Conservation (phyloP, 352 stramenopile species). For the Phytophthora pluvialis region DNA sequence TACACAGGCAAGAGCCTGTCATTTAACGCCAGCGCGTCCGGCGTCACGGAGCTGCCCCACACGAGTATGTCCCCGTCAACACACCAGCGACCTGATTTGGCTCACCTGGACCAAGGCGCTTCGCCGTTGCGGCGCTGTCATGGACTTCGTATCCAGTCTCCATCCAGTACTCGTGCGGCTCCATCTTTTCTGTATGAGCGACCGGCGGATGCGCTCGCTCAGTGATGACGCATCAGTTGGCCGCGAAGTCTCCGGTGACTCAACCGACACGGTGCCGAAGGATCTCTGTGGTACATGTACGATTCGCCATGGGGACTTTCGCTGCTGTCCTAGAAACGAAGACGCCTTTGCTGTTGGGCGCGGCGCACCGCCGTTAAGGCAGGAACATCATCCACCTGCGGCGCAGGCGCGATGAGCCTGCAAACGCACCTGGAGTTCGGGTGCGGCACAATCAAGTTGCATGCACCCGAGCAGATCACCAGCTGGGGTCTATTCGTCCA, state of each 20-base stretch:
- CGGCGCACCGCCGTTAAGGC: not conserved
- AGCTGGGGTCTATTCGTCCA: conserved; percentile 22
- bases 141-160: too few relatives aligned
- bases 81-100: too few relatives aligned
- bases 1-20: not conserved
- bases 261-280: not conserved
- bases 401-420: too few relatives aligned
- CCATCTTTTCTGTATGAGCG: not conserved
- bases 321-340: not conserved
- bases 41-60: conserved; percentile 1
- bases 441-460: not conserved
- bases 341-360: not conserved
- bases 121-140: too few relatives aligned
- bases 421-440: too few relatives aligned
- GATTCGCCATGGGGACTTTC: conserved; percentile 1
- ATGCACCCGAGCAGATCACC: not conserved
- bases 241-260: not conserved
- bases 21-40: conserved; percentile 1
- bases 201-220: not conserved
- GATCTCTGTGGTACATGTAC: not conserved
- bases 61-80: too few relatives aligned
- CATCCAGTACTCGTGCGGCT: not conserved
- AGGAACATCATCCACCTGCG: too few relatives aligned
- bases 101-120: too few relatives aligned
- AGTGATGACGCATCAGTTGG: conserved; percentile 10